These are phyloP conservation scores for Didymella glomerata DNA, from an alignment of 2,329 filamentous ascomycete genomes.

Conservation along the genomic window DNA sequence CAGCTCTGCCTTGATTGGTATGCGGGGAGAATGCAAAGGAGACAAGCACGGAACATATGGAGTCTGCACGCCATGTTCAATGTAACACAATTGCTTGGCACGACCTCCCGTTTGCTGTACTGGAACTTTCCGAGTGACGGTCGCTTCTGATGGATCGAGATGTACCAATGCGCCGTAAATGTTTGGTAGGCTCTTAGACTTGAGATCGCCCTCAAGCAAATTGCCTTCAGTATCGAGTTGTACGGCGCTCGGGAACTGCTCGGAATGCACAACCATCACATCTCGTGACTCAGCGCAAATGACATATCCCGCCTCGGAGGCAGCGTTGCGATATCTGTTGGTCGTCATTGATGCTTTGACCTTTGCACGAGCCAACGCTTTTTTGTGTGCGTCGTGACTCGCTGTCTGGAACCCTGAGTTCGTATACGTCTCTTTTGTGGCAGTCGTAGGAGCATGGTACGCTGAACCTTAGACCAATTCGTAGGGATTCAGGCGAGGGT, in stretches of 20 bases:
- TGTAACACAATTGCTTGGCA: background rate
- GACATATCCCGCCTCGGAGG: conserved; percentile 16
- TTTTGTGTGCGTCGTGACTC: background rate
- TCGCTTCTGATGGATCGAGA: background rate
- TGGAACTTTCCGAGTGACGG: background rate
- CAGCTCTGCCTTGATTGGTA: background rate
- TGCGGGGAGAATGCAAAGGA: background rate
- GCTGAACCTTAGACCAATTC: conserved; percentile 15
- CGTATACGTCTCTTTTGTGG: background rate
- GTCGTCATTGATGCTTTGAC: conserved; percentile 22
- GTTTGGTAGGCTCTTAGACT: conserved; percentile 18
- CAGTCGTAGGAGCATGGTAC: background rate
- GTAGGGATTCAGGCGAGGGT: conserved; percentile 6
- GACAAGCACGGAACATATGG: background rate
- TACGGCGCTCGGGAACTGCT: conserved; percentile 15
- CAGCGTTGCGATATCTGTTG: conserved; percentile 18
- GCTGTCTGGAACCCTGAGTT: conserved; percentile 31
- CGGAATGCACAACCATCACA: conserved; percentile 26
- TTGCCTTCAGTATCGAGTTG: conserved; percentile 22
- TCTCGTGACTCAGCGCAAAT: conserved; percentile 23
- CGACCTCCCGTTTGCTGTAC: background rate
- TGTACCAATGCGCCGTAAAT: conserved; percentile 14
- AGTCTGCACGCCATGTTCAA: background rate
- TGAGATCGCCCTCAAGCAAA: background rate
- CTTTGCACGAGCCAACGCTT: conserved; percentile 25